Evolutionary conservation across 2,329 filamentous ascomycete genomes (phyloP), one percentile per base, ranked within the genome.

Genomic region (Coniochaeta hoffmannii): DNA sequence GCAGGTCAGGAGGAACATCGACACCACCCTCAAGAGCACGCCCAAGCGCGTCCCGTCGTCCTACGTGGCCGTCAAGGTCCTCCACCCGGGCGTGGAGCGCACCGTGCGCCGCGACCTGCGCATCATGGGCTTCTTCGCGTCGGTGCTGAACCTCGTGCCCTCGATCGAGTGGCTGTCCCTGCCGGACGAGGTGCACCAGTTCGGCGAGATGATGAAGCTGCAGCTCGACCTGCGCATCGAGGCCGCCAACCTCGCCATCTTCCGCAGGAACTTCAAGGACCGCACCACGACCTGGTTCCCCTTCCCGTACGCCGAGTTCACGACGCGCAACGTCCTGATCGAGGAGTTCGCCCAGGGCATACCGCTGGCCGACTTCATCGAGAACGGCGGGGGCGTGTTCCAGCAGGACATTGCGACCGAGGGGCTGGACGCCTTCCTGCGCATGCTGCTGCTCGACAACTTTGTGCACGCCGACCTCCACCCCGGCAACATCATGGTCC

Each of bases 401-500:
- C 91, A 97, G 67, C 85, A 90, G 64, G 93, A 97, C 61, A 96
- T 99, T 59, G 92, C 94, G 3, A 87, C 96, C 56, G 93, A 97
- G 73, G 94, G 94, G 0, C 81, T 99, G 0, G 92, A 99, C 68
- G 92, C 93, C 3, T 99, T 99, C 71, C 74, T 99, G 52, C 90
- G 92, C 65, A 99, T 99, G 94, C 76, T 99, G 15, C 79, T 99
- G 12, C 87, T 99, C 36, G 94, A 99, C 70, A 99, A 99, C 69
- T 99, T 99, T 69, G 87, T 97, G 26, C 94, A 99, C 67, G 93
- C 94, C 5, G 94, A 99, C 68, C 75, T 99, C 30, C 94, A 99
- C 68, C 94, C 94, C 0, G 94, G 94, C 26, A 99, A 99, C 69
- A 97, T 99, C 72, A 97, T 99, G 92, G 93, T 99, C 50, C 90